A percentile compares a stretch with the other conserved stretches of the same genome.
Evolutionary conservation across 345 rosid genomes (phyloP).

Genomic region (Citrus australasica): DNA sequence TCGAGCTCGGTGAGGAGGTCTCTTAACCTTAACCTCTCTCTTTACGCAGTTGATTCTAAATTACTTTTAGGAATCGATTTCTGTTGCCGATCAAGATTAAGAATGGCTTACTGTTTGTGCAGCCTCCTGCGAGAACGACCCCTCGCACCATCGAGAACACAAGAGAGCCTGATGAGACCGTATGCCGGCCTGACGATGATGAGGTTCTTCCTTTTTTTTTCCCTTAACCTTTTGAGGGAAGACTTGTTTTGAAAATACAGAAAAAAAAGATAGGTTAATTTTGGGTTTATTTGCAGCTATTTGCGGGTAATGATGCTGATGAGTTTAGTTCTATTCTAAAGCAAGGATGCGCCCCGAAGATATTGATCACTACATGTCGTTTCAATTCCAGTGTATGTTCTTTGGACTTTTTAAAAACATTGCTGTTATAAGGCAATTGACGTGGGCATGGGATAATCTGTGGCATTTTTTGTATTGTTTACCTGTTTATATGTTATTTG

Average conservation of each 20-base stretch:
- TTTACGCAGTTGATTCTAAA: not conserved
- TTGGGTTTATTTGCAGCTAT: conserved; percentile 43
- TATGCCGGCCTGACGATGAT: conserved; percentile 88
- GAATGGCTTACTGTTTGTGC: conserved; percentile 1
- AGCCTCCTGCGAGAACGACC: conserved; percentile 66
- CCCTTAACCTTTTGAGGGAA: not conserved
- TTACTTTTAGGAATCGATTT: not conserved
- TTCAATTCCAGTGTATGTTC: conserved; percentile 81
- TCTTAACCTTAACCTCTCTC: not conserved
- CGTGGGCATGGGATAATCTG: not conserved
- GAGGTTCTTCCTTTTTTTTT: conserved; percentile 45
- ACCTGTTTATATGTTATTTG: conserved; percentile 2
- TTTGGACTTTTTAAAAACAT: not conserved
- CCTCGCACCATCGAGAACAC: conserved; percentile 95
- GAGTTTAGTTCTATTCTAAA: conserved; percentile 70
- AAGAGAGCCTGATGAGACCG: conserved; percentile 82
- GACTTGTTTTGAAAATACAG: too few species aligned
- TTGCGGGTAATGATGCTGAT: conserved; percentile 85
- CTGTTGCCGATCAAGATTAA: not conserved
- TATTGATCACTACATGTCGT: conserved; percentile 88
- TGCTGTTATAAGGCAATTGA: not conserved
- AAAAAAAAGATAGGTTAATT: not conserved
- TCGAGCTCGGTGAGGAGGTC: conserved; percentile 97
- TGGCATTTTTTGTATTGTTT: not conserved
- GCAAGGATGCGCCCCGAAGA: conserved; percentile 55